Evolutionary conservation across 441 rosid species (phyloP), one percentile per base, ranked within the genome.

Genomic region (Pelargonium citronellum): DNA sequence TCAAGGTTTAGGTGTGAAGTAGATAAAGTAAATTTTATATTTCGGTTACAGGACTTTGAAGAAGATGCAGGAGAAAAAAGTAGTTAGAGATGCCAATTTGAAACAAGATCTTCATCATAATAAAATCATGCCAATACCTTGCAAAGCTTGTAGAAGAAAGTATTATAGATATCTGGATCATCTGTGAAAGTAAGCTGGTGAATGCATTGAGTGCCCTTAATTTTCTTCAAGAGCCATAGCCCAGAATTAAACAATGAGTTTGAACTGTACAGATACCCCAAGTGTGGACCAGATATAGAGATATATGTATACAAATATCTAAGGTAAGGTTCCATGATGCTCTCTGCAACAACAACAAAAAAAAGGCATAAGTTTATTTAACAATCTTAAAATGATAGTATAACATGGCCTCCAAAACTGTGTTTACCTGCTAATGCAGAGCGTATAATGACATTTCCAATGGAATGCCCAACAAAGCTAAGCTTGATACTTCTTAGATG

Each of bases 171-270:
- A 80, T 90, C 89, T 24, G 96, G 83, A 72, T 90, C 91, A 80
- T 94, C 99, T 1, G 99, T 90, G 78, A 94, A 85, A 27, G 96
- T 94, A 65, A 94, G 97, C 82, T 91, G 97, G 84, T 94, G 96
- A 81, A 94, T 89, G 83, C 96, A 91, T 72, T 82, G 95, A 37
- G 94, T 85, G 30, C 90, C 90, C 86, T 87, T 91, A 63, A 91
- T 72, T 85, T 94, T 94, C 86, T 91, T 94, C 79, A 91, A 67
- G 70, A 91, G 82, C 97, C 97, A 94, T 81, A 91, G 71, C 39
- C 97, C 96, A 5, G 99, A 94, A 73, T 94, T 94, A 73, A 94
- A 94, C 78, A 94, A 79, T 5, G 95, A 91, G 82, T 94, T 91
- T 67, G 97, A 86, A 80, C 99, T 89, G 84, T 94, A 91, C 63